A percentile compares a stretch with the other conserved stretches of the same genome.
These are phyloP conservation scores for Eucalyptus polyanthemos DNA, from an alignment of 345 rosid species.

Conservation along the genomic window DNA sequence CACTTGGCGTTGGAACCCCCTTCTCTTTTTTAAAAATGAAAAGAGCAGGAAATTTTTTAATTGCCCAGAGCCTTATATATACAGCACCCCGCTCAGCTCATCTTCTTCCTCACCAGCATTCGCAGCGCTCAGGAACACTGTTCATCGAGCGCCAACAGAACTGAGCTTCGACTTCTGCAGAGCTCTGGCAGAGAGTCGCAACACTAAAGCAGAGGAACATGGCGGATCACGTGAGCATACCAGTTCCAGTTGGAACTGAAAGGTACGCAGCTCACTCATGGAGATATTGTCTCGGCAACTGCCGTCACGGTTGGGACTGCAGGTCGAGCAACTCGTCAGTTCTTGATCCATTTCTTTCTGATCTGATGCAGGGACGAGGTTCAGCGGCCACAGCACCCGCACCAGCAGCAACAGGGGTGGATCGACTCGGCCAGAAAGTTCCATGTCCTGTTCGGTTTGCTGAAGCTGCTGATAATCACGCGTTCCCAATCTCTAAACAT, in stretches of 20 bases:
- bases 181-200: background rate
- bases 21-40: background rate
- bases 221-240: background rate
- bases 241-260: background rate
- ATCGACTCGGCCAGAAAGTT: background rate
- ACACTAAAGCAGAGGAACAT: background rate
- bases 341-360: background rate
- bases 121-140: background rate
- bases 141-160: background rate
- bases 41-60: background rate
- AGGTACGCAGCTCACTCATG: background rate
- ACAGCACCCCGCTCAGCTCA: background rate
- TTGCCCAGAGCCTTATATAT: background rate
- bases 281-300: background rate
- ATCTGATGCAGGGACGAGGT: background rate
- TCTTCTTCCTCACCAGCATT: background rate
- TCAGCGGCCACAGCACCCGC: background rate
- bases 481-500: background rate
- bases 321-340: background rate
- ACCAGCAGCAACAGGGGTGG: background rate
- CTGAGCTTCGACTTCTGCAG: background rate
- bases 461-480: background rate
- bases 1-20: accelerated
- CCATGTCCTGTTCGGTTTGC: background rate
- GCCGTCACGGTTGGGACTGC: background rate